A percentile compares a stretch with the other conserved stretches of the same genome.
These are phyloP conservation scores for Candida germanica DNA, from an alignment of 805 yeast species.

Conservation along the genomic window DNA sequence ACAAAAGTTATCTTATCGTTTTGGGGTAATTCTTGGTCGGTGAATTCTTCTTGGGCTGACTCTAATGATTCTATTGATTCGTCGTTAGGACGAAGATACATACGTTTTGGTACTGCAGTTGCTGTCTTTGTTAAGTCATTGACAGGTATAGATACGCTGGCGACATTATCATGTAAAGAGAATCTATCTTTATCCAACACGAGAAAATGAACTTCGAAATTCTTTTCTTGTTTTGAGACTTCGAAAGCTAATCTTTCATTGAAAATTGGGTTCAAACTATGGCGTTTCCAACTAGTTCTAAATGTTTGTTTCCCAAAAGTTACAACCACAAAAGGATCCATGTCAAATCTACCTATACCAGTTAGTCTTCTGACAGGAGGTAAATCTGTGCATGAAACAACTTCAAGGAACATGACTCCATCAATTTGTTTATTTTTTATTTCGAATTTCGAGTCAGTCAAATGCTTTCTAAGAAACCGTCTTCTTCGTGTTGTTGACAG, in stretches of 20 bases:
- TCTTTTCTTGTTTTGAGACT: constrained; percentile 60
- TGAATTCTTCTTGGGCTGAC: constrained; percentile 8
- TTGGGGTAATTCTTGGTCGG: constrained; percentile 10
- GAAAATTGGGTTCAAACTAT: constrained; percentile 77
- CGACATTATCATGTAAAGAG: constrained; percentile 81
- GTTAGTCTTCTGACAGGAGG: constrained; percentile 75
- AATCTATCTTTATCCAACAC: constrained; percentile 83
- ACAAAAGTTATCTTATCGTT: constrained; percentile 12
- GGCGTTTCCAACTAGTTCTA: constrained; percentile 80
- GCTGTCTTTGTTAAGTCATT: constrained; percentile 42
- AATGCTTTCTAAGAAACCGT: constrained; percentile 3
- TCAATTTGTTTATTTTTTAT: constrained; percentile 38
- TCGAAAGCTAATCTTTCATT: constrained; percentile 81
- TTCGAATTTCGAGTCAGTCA: constrained; percentile 25
- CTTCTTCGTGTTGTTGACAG: constrained; percentile 2
- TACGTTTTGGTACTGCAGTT: constrained; percentile 18
- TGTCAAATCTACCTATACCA: constrained; percentile 71
- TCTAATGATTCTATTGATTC: constrained; percentile 5
- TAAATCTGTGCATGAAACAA: constrained; percentile 67
- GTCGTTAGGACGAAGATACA: constrained; percentile 8
- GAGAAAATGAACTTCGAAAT: constrained; percentile 64
- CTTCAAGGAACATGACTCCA: constrained; percentile 78
- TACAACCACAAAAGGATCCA: constrained; percentile 95
- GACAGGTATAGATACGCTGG: constrained; percentile 57
- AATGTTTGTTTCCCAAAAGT: constrained; percentile 86